These are phyloP conservation scores for Starmerella powellii DNA, from an alignment of 805 yeast species.

Conservation along the genomic window DNA sequence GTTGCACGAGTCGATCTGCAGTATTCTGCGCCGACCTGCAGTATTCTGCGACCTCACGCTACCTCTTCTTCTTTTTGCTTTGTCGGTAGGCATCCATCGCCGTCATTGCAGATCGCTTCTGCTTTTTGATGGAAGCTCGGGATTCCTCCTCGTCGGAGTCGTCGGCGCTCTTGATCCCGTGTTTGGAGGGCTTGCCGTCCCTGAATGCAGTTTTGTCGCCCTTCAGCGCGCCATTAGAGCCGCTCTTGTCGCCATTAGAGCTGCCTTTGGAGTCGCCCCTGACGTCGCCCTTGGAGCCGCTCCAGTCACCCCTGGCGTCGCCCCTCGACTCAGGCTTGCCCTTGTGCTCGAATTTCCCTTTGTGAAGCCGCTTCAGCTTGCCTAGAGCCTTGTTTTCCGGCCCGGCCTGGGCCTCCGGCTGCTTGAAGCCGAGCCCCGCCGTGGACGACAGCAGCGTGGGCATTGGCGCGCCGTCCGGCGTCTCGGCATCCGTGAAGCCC, in stretches of 20 bases:
- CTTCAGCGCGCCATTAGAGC: too few relatives aligned
- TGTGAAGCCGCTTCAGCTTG: constrained; percentile 5
- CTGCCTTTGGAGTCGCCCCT: too few relatives aligned
- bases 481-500: constrained; percentile 8
- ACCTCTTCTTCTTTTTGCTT: constrained; percentile 7
- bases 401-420: not conserved
- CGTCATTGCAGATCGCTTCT: not conserved
- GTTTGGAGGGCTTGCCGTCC: too few relatives aligned
- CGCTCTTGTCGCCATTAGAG: too few relatives aligned
- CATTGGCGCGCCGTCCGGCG: constrained; percentile 4
- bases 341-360: not conserved
- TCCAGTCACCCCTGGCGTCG: too few relatives aligned
- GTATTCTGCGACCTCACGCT: too few relatives aligned
- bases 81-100: constrained; percentile 17
- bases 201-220: too few relatives aligned
- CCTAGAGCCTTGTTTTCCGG: constrained; percentile 9
- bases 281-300: too few relatives aligned
- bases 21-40: too few relatives aligned
- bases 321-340: constrained; percentile 11
- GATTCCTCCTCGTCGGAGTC: constrained; percentile 15
- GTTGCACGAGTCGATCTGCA: too few relatives aligned
- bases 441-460: not conserved
- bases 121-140: constrained; percentile 6
- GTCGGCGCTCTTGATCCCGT: too few relatives aligned
- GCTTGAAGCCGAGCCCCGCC: constrained; percentile 14